Evolutionary conservation across 2,329 filamentous ascomycete species (phyloP).

Genomic region (Zymoseptoria crescenta): DNA sequence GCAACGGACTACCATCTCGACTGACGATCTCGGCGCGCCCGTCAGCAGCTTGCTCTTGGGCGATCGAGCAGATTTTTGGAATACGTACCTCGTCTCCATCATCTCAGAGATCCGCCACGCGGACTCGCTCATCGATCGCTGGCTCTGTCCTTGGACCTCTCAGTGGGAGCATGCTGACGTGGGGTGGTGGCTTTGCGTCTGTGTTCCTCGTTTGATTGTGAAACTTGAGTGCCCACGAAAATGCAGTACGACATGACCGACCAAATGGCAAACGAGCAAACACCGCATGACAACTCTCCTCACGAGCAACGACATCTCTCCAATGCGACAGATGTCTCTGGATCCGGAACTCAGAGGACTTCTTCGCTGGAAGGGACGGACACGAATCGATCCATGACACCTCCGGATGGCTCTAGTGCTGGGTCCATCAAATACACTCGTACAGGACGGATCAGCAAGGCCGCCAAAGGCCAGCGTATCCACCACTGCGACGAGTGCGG

Average conservation of each 20-base stretch:
- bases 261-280: not conserved
- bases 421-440: conserved; percentile 35
- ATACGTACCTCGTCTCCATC: not conserved
- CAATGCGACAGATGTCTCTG: not conserved
- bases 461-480: conserved; percentile 40
- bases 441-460: conserved; percentile 42
- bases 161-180: not conserved
- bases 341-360: not conserved
- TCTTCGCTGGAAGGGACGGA: not conserved
- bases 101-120: not conserved
- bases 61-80: not conserved
- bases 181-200: not conserved
- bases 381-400: conserved; percentile 11
- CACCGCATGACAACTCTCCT: not conserved
- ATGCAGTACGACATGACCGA: not conserved
- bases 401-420: conserved; percentile 10
- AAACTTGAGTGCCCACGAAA: not conserved
- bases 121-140: not conserved
- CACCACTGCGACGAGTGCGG: conserved; percentile 40
- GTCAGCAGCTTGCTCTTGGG: not conserved
- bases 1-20: not conserved
- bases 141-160: not conserved
- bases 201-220: not conserved
- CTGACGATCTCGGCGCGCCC: not conserved
- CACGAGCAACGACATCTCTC: not conserved